phyloP scores from a whole-genome alignment of 306 rosid genomes.

The Geum urbanum region DNA sequence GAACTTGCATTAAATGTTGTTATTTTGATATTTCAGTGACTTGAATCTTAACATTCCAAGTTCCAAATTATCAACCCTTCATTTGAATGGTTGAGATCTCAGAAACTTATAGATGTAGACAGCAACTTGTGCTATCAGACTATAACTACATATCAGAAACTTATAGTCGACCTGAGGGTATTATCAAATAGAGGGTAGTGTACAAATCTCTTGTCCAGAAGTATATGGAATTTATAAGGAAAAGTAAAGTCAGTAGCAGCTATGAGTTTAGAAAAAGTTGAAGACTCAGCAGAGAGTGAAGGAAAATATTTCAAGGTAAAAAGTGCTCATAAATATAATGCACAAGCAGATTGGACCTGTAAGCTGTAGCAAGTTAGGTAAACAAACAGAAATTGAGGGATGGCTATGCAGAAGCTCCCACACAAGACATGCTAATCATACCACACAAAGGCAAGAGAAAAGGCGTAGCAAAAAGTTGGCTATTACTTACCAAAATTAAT shows the following conservation, averaged over 20 bases:
- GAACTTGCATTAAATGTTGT: neutral
- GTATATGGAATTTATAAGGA: neutral
- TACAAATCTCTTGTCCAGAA: neutral
- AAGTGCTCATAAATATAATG: neutral
- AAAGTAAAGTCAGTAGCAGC: neutral
- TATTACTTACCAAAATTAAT: slow-evolving; percentile 8
- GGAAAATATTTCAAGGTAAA: neutral
- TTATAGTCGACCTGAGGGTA: neutral
- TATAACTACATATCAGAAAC: neutral
- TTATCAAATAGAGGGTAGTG: neutral
- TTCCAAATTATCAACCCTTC: neutral
- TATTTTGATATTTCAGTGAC: neutral
- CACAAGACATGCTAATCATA: neutral
- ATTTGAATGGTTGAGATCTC: neutral
- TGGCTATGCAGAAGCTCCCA: neutral
- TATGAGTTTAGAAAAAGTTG: neutral
- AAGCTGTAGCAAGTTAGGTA: neutral
- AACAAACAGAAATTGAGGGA: neutral
- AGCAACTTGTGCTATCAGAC: neutral
- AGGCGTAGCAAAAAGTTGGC: neutral
- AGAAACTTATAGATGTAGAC: neutral
- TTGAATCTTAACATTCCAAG: neutral
- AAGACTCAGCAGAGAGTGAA: neutral
- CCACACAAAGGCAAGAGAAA: neutral
- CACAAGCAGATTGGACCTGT: neutral